These are phyloP conservation scores for Xylariaceae sp. DNA, from an alignment of 2,329 filamentous ascomycete genomes.

Conservation along the genomic window DNA sequence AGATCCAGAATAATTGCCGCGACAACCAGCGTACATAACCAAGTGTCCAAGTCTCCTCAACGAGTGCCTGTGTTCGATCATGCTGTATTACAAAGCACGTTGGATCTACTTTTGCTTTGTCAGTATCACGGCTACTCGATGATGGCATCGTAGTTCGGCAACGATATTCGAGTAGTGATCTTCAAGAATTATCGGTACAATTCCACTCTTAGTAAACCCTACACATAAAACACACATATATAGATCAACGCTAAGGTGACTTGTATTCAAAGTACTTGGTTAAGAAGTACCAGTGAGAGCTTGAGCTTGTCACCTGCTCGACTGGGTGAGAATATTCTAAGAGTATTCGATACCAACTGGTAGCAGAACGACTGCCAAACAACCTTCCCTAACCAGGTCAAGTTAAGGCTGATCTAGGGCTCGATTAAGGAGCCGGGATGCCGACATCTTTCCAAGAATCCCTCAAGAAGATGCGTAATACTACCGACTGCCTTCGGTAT, in stretches of 20 bases:
- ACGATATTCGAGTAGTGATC: no score
- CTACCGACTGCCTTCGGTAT: no score
- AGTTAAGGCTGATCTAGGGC: not conserved
- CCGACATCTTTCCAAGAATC: not conserved
- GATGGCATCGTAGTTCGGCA: no score
- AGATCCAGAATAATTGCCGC: not conserved
- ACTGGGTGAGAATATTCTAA: not conserved
- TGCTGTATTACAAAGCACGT: not conserved
- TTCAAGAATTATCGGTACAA: no score
- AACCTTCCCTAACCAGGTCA: not conserved
- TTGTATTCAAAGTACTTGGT: not conserved
- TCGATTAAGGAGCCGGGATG: not conserved
- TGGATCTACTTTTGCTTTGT: no score
- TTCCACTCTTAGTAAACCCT: no score
- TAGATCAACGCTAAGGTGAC: not conserved
- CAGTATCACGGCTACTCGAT: no score
- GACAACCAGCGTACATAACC: not conserved
- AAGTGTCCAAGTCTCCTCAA: not conserved
- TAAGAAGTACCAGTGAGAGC: not conserved
- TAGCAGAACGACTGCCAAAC: not conserved
- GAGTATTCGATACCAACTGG: not conserved
- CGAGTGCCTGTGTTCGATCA: not conserved
- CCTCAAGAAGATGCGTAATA: no score
- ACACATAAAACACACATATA: no score
- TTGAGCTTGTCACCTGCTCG: not conserved